These are phyloP conservation scores for Hibiscus trionum DNA, from an alignment of 345 rosid species.

Conservation along the genomic window DNA sequence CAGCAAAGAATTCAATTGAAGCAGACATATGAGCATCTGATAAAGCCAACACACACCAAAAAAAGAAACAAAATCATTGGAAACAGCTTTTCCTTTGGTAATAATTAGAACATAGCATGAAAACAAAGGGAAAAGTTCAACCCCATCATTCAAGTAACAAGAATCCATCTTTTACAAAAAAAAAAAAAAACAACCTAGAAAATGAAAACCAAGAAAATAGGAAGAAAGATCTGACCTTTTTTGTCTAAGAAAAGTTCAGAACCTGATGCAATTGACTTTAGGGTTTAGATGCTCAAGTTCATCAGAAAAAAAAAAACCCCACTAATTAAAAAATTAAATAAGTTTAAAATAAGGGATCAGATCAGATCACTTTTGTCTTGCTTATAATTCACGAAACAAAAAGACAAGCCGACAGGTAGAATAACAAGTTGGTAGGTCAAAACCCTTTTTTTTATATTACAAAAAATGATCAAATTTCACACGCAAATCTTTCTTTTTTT, in stretches of 20 bases:
- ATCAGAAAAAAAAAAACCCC: not conserved
- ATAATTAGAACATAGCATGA: conserved; percentile 6
- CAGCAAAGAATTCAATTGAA: conserved; percentile 2
- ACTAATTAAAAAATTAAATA: not conserved
- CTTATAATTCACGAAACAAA: not conserved
- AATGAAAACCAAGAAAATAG: not conserved
- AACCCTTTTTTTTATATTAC: not conserved
- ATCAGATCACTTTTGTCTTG: not conserved
- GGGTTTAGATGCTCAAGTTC: not conserved
- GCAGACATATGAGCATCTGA: not conserved
- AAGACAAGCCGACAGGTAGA: conserved; percentile 1
- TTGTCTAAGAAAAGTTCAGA: not conserved
- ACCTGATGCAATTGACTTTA: not conserved
- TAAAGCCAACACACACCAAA: conserved; percentile 10
- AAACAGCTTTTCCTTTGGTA: conserved; percentile 13
- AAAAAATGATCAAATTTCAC: not conserved
- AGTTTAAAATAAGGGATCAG: not conserved
- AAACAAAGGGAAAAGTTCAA: not conserved
- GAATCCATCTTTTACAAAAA: too few species aligned
- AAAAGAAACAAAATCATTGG: conserved; percentile 25
- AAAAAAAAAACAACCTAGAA: not conserved
- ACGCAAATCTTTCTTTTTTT: not conserved
- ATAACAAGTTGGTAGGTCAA: conserved; percentile 1
- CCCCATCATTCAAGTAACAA: too few species aligned
- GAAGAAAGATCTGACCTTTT: not conserved